Conservation (phyloP, 1,139 yeast genomes). For the Pneumocystis carinii region DNA sequence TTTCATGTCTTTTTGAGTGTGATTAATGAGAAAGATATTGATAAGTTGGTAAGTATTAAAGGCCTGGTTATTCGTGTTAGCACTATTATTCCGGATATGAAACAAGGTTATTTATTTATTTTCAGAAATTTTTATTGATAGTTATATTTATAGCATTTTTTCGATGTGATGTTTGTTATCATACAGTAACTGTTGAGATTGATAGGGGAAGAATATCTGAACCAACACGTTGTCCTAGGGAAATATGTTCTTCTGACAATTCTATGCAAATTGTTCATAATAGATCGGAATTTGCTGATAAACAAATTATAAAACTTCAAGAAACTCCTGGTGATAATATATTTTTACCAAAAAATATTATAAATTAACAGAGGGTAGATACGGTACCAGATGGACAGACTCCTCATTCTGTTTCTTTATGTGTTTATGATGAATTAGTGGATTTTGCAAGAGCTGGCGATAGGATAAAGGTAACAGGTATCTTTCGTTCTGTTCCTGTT, state of each 20-base stretch:
- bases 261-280: conserved; percentile 88
- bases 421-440: conserved; percentile 91
- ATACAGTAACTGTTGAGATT: conserved; percentile 78
- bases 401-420: conserved; percentile 85
- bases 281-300: conserved; percentile 83
- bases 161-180: conserved; percentile 90
- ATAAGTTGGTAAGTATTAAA: conserved; percentile 76
- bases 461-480: conserved; percentile 86
- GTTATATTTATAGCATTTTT: conserved; percentile 55
- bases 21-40: conserved; percentile 43
- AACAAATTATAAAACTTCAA: conserved; percentile 83
- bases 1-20: neutral
- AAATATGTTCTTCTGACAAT: conserved; percentile 66
- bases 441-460: conserved; percentile 96
- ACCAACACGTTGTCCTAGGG: conserved; percentile 84
- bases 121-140: neutral
- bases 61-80: conserved; percentile 84
- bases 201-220: conserved; percentile 91
- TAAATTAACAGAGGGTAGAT: conserved; percentile 33
- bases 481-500: conserved; percentile 84
- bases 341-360: neutral
- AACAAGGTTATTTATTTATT: conserved; percentile 19
- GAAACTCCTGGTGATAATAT: conserved; percentile 44
- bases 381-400: conserved; percentile 98
- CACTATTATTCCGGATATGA: conserved; percentile 93